Conservation (phyloP, 768 basidiomycete species). For the Tricholoma terreum region DNA sequence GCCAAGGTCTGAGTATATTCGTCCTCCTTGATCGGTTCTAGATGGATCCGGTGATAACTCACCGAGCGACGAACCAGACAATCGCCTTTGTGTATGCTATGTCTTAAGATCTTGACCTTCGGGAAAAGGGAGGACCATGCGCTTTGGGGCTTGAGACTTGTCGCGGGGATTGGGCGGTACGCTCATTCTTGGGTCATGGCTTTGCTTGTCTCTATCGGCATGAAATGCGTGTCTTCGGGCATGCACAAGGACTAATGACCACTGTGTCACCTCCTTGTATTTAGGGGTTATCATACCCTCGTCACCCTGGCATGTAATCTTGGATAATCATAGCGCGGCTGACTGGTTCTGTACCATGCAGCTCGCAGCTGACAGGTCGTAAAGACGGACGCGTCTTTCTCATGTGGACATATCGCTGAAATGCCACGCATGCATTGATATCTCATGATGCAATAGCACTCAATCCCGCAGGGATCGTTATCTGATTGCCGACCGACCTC, state of each 20-base stretch:
- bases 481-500: neutral
- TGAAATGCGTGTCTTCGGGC: neutral
- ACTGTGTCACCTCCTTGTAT: neutral
- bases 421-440: too few species aligned
- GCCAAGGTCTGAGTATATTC: slow-evolving; percentile 38
- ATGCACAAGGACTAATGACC: neutral
- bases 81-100: slow-evolving; percentile 7
- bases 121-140: slow-evolving; percentile 7
- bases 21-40: slow-evolving; percentile 28
- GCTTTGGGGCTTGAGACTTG: slow-evolving; percentile 18
- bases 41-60: slow-evolving; percentile 23
- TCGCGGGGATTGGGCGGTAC: slow-evolving; percentile 27
- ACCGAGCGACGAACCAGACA: slow-evolving; percentile 31
- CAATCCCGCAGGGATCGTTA: too few species aligned
- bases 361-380: neutral
- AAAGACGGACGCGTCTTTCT: neutral
- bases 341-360: neutral
- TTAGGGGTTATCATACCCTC: neutral
- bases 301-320: neutral
- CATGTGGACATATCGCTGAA: neutral
- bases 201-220: slow-evolving; percentile 2
- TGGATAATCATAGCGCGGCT: neutral
- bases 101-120: slow-evolving; percentile 16
- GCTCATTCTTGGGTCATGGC: neutral
- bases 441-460: too few species aligned